Conservation (phyloP, 345 rosid genomes). For the Citrus maxima region DNA sequence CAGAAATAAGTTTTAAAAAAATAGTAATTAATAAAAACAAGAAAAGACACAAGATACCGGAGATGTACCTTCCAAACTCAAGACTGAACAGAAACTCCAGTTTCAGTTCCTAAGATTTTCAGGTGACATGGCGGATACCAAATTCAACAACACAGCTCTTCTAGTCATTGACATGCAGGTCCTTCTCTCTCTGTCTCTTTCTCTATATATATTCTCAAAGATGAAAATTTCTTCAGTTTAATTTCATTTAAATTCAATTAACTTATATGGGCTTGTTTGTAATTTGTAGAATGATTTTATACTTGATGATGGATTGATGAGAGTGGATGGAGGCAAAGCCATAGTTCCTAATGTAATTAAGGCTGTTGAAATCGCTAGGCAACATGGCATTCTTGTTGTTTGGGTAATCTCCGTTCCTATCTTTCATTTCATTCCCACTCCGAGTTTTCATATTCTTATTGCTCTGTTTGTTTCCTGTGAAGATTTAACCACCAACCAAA, state of each 20-base stretch:
- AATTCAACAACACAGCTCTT: slow-evolving; percentile 70
- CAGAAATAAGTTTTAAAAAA: not conserved
- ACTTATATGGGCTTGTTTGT: not conserved
- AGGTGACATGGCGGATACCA: slow-evolving; percentile 38
- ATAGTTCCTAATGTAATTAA: slow-evolving; percentile 66
- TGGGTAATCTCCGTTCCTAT: slow-evolving; percentile 49
- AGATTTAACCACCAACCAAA: not conserved
- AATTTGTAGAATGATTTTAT: slow-evolving; percentile 63
- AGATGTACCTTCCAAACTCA: not conserved
- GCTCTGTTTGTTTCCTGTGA: slow-evolving; percentile 12
- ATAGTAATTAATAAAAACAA: not conserved
- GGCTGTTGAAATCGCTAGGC: slow-evolving; percentile 68
- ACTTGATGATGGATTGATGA: slow-evolving; percentile 41
- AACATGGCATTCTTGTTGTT: slow-evolving; percentile 63
- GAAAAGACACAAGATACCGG: no score
- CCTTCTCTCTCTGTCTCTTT: not conserved
- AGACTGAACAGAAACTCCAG: not conserved
- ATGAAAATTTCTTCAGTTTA: not conserved
- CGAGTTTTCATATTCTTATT: not conserved
- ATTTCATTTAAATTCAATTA: not conserved
- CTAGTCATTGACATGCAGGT: slow-evolving; percentile 97
- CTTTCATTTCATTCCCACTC: not conserved
- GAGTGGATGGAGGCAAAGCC: slow-evolving; percentile 64
- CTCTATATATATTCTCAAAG: not conserved
- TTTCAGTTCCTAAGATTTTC: not conserved